Evolutionary conservation across 2,329 filamentous ascomycete species (phyloP), one percentile per base, ranked within the genome.

Genomic region (Apiospora marii): DNA sequence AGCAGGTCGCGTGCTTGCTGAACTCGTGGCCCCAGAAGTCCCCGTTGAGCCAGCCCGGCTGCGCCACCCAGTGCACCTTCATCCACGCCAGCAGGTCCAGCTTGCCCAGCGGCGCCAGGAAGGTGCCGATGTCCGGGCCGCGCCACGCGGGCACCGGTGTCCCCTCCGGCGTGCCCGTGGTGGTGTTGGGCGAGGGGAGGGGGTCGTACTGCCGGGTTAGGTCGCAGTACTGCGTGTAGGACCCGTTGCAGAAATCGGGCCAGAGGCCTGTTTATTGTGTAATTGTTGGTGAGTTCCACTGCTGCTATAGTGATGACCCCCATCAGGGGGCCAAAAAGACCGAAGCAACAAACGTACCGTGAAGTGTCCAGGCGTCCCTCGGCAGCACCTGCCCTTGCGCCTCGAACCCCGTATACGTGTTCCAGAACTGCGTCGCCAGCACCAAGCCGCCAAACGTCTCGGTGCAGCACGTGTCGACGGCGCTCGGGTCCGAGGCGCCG

Each of bases 11-110:
- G 81, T 92, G 90, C 84, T 92, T 92, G 82, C 85, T 87, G 83
- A 91, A 92, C 79, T 92, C 90, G 83, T 92, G 90, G 51, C 82
- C 91, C 90, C 91, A 92, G 82, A 93, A 89, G 46, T 87, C 85
- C 69, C 83, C 80, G 81, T 90, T 92, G 19, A 87, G 84, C 68
- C 87, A 85, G 73, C 83, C 82, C 6, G 53, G 53, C 75, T 89
- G 88, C 68, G 86, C 86, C 75, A 92, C 85, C 91, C 91, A 93
- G 85, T 86, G 87, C 77, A 86, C 90, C 78, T 90, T 88, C 91
- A 93, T 93, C 83, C 87, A 93, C 2, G 84, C 86, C 2, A 92
- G 85, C 2, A 92, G 83, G 77, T 92, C 90, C 74, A 84, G 85
- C 75, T 87, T 87, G 72, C 88, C 89, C 75, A 91, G 89, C 0